Evolutionary conservation across 2,329 filamentous ascomycete species (phyloP), one percentile per base, ranked within the genome.

Genomic region (Neocucurbitaria cava): DNA sequence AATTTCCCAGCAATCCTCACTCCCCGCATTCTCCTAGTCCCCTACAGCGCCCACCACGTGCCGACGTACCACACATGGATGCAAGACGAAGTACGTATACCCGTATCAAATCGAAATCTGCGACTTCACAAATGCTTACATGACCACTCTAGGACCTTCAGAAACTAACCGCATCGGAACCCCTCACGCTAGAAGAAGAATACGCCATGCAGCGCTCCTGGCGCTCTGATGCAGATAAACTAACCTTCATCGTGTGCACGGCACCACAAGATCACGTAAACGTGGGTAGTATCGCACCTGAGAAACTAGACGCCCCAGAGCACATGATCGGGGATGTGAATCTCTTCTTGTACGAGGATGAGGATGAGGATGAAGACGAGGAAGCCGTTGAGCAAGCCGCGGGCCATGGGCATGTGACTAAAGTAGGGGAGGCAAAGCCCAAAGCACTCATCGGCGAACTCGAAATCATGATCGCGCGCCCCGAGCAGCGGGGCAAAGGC

Each of bases 181-280:
- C 89, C 0, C 83, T 98, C 46, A 87, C 85, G 0, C 80, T 97
- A 0, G 81, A 86, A 0, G 89, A 96, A 71, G 94, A 98, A 80
- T 92, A 95, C 75, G 85, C 86, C 45, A 98, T 97, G 87, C 94
- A 97, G 75, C 78, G 79, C n/a, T 91, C 87, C 60, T 98, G 94
- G 94, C 87, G 92, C 33, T 79, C 79, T 18, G 90, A 95, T 38
- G 76, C 79, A 23, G 93, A 98, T 77, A 98, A 98, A 78, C 76
- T 98, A 57, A 98, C 94, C 0, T 98, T 97, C 66, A 96, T 98
- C 72, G 77, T 90, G 49, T 96, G 92, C 56, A 56, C 49, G 3
- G 52, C 52, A 6, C 51, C 45, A 7, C n/a, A 44, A 35, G 23
- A 42, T n/a, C n/a, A n/a, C n/a, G n/a, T n/a, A n/a, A n/a, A n/a